These are phyloP conservation scores for Ploettnerulaceae sp. DNA, from an alignment of 2,329 filamentous ascomycete genomes.

Conservation along the genomic window DNA sequence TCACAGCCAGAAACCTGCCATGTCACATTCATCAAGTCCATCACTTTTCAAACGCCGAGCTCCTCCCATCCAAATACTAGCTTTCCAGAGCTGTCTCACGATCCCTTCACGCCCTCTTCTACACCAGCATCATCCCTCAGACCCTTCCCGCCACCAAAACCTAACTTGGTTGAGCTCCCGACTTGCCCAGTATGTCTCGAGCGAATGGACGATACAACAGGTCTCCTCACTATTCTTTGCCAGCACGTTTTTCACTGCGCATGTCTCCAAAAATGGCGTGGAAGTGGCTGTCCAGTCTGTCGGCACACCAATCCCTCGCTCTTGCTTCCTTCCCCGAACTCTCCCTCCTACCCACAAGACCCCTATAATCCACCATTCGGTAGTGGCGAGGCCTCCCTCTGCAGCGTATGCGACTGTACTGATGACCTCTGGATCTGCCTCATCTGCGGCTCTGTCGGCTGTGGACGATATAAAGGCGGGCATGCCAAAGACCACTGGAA, in stretches of 20 bases:
- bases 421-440: conserved; percentile 93
- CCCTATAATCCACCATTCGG: conserved; percentile 55
- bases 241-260: conserved; percentile 98
- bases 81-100: conserved; percentile 58
- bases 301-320: conserved; percentile 69
- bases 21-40: conserved; percentile 89
- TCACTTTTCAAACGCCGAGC: conserved; percentile 63
- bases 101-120: conserved; percentile 59
- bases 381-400: conserved; percentile 62
- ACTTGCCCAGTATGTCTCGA: conserved; percentile 96
- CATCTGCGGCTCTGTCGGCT: conserved; percentile 88
- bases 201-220: conserved; percentile 96
- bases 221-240: conserved; percentile 90
- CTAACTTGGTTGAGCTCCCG: conserved; percentile 82
- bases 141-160: conserved; percentile 64
- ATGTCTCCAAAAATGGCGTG: conserved; percentile 94
- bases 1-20: conserved; percentile 83
- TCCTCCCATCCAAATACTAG: conserved; percentile 28
- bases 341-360: conserved; percentile 35
- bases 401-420: conserved; percentile 72
- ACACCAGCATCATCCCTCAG: conserved; percentile 38
- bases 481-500: conserved; percentile 95
- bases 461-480: conserved; percentile 87
- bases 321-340: conserved; percentile 31
- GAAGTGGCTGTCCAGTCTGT: conserved; percentile 89